Evolutionary conservation across 306 rosid species (phyloP), one percentile per base, ranked within the genome.

Genomic region (Luffa acutangula): DNA sequence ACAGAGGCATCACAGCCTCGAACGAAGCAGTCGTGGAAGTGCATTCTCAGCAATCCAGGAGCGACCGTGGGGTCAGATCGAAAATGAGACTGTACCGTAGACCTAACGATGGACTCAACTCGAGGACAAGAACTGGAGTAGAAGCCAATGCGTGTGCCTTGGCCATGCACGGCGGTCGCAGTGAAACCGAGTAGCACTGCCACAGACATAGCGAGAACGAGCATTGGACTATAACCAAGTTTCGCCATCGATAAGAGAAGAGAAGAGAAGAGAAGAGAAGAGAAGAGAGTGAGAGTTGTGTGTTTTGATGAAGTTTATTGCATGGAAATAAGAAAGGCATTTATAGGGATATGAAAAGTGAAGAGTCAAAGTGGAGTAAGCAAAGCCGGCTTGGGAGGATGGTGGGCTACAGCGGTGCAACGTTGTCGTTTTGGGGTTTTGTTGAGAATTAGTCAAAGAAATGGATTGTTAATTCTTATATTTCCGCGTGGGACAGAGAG

Each of bases 1-100:
- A 76, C 66, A 0, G 80, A 76, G 0, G 80, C 80, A 57, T 76
- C 80, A 10, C 80, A 76, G 3, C 80, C 80, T 0, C 56, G 80
- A 31, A 76, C 80, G 7, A 76, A 76, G 25, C 80, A 76, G 12
- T 76, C 80, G 4, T 76, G 80, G 54, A 54, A 76, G 21, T 76
- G 80, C 80, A 76, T 76, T 41, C 80, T 39, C 37, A 76, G 7
- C 53, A 76, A 13, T 5, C 80, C 80, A 0, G 80, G 80, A 57
- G 80, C 80, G 1, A 57, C 41, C 0, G 54, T 9, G 12, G 80
- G 80, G 3, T 76, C 69, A 0, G 80, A 76, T 5, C 49, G 80
- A 13, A 76, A 76, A 57, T 76, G 80, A n/a, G 80, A 57, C 9
- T 37, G 51, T 0, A 76, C 66, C 0, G 80, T 41, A 3, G 80